Evolutionary conservation across 2,329 filamentous ascomycete genomes (phyloP), one percentile per base, ranked within the genome.

Genomic region (Fusarium denticulatum): DNA sequence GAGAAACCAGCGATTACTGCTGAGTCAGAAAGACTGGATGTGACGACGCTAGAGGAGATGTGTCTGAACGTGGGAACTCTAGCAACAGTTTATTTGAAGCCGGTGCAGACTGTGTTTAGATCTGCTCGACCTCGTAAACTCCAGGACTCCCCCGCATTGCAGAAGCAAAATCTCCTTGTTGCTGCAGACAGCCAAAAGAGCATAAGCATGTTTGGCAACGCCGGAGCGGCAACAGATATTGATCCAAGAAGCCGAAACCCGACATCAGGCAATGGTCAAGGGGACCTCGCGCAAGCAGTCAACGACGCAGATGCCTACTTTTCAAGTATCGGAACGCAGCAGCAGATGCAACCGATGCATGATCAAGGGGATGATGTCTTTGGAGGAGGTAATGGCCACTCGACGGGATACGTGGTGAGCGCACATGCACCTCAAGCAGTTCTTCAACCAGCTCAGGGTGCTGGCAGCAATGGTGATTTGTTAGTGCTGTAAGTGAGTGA

Each of bases 11-110:
- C 96, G 13, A 98, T 99, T 82, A 97, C 95, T 4, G 96, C 96
- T 39, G 96, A 99, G 82, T 95, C 94, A 34, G 96, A 99, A 84
- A 96, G 96, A 75, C 89, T 99, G 6, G 96, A 99, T 80, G 92
- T 95, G 1, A 88, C 89, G 50, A 99, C 96, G 0, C 88, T 99
- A 13, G 96, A 99, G 83, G 96, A 99, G 81, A 96, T 99, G 90
- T 98, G 96, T 79, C 89, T 99, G 67, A 97, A 96, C 76, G 95
- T 99, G 50, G 96, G 96, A 74, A 98, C 96, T 1, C 88, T 99
- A 7, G 96, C 96, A 7, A 99, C 96, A 2, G 96, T 99, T 58
- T 99, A 99, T 82, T 90, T 99, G 56, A 99, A 99, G 82, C 96
- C 96, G 7, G 96, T 99, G 11, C 95, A 98, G 81, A 96, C 96